Evolutionary conservation across 306 rosid genomes (phyloP).

Genomic region (Trifolium subterraneum): DNA sequence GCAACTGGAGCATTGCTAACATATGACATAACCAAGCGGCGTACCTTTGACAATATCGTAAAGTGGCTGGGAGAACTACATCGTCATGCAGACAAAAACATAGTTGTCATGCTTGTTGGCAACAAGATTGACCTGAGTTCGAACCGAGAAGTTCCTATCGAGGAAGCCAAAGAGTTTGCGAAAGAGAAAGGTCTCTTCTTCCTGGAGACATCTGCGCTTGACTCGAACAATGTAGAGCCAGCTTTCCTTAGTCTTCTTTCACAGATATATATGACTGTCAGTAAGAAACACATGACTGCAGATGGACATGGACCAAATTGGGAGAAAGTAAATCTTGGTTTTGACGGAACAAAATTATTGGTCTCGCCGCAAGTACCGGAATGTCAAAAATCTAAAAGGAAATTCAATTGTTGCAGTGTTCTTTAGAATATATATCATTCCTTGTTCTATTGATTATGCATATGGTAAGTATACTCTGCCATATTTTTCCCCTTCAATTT

Average conservation of each 20-base stretch:
- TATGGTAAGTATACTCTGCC: slow-evolving; percentile 6
- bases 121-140: slow-evolving; percentile 86
- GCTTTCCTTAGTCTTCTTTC: slow-evolving; percentile 82
- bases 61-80: slow-evolving; percentile 88
- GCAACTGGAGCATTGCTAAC: slow-evolving; percentile 92
- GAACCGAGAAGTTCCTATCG: slow-evolving; percentile 70
- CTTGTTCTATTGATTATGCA: slow-evolving; percentile 13
- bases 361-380: slow-evolving; percentile 63
- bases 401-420: slow-evolving; percentile 66
- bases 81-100: slow-evolving; percentile 74
- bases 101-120: slow-evolving; percentile 87
- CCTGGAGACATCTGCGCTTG: slow-evolving; percentile 93
- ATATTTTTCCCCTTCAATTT: background rate
- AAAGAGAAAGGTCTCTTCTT: slow-evolving; percentile 79
- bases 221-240: slow-evolving; percentile 80
- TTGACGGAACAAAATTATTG: slow-evolving; percentile 66
- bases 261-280: slow-evolving; percentile 66
- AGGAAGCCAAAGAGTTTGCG: slow-evolving; percentile 80
- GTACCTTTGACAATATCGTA: slow-evolving; percentile 72
- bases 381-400: slow-evolving; percentile 45
- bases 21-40: slow-evolving; percentile 83
- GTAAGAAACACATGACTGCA: slow-evolving; percentile 69
- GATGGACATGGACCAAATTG: slow-evolving; percentile 60
- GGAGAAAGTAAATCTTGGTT: slow-evolving; percentile 71
- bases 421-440: slow-evolving; percentile 40